Evolutionary conservation across 1,284 basidiomycete genomes (phyloP).

Genomic region (Malassezia sp.): DNA sequence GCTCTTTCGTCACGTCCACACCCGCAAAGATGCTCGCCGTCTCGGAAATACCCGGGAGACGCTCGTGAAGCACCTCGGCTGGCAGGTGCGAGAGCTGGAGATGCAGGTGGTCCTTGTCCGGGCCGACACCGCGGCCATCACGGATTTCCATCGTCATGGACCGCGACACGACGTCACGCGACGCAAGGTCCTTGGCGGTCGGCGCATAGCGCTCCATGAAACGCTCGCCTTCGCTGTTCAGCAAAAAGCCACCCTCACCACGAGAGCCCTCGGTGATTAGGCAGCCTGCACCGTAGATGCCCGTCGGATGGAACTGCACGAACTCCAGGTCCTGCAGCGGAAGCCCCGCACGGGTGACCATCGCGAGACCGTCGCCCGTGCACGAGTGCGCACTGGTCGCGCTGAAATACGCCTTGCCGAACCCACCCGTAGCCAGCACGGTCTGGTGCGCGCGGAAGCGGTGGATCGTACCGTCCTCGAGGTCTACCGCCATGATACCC

Average conservation of each 20-base stretch:
- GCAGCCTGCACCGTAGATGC: constrained; percentile 98
- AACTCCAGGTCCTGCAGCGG: constrained; percentile 97
- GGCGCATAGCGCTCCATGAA: constrained; percentile 99
- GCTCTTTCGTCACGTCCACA: constrained; percentile 99
- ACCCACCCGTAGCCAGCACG: constrained; percentile 94
- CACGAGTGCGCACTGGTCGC: constrained; percentile 99
- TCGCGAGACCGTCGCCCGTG: constrained; percentile 96
- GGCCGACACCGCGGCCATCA: constrained; percentile 96
- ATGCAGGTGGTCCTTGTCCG: constrained; percentile 95
- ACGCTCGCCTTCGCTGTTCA: constrained; percentile 97
- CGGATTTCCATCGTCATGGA: constrained; percentile 99
- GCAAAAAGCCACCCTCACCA: constrained; percentile 95
- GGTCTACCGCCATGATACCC: constrained; percentile 95
- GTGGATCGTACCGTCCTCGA: constrained; percentile 98
- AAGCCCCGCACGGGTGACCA: constrained; percentile 91
- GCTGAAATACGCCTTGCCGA: constrained; percentile 96
- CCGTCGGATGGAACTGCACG: constrained; percentile 99
- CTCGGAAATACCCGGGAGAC: constrained; percentile 98
- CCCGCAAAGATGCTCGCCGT: constrained; percentile 98
- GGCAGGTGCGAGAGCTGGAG: constrained; percentile 95
- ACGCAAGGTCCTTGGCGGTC: constrained; percentile 97
- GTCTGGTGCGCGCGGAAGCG: constrained; percentile 98
- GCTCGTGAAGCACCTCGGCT: constrained; percentile 87
- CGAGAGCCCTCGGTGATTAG: constrained; percentile 98
- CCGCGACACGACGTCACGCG: constrained; percentile 96